phyloP scores from a whole-genome alignment of 2,329 filamentous ascomycete genomes.

The Aspergillus novoparasiticus region DNA sequence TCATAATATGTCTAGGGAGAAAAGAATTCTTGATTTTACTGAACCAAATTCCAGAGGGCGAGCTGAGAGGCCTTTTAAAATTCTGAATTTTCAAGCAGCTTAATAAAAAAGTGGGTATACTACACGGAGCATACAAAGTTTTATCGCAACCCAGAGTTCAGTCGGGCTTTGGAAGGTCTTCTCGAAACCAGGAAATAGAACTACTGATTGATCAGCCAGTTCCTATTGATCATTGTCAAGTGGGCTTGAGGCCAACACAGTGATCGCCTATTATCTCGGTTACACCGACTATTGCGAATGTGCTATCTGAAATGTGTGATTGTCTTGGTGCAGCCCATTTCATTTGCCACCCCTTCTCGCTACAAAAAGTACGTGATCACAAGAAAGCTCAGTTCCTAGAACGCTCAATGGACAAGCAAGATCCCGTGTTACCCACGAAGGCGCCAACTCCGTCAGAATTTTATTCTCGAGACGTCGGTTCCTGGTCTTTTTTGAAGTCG shows the following conservation, averaged over 20 bases:
- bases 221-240: not conserved
- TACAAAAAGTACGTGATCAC: not conserved
- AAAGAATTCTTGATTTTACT: not conserved
- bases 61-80: not conserved
- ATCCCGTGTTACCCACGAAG: not conserved
- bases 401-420: not conserved
- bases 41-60: not conserved
- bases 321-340: not conserved
- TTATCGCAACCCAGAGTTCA: conserved; percentile 2
- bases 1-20: not conserved
- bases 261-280: not conserved
- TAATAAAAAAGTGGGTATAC: conserved; percentile 6
- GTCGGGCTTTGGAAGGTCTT: not conserved
- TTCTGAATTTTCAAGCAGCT: not conserved
- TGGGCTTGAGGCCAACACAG: not conserved
- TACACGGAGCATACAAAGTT: conserved; percentile 1
- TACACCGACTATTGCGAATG: not conserved
- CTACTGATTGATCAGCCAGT: not conserved
- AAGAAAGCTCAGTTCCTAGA: not conserved
- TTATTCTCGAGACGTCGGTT: not conserved
- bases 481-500: not conserved
- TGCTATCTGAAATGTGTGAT: not conserved
- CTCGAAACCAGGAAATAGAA: no score
- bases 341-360: not conserved
- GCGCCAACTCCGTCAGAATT: not conserved